Base-by-base conservation (phyloP, 805 yeast genomes). In the Metschnikowia borealis region DNA sequence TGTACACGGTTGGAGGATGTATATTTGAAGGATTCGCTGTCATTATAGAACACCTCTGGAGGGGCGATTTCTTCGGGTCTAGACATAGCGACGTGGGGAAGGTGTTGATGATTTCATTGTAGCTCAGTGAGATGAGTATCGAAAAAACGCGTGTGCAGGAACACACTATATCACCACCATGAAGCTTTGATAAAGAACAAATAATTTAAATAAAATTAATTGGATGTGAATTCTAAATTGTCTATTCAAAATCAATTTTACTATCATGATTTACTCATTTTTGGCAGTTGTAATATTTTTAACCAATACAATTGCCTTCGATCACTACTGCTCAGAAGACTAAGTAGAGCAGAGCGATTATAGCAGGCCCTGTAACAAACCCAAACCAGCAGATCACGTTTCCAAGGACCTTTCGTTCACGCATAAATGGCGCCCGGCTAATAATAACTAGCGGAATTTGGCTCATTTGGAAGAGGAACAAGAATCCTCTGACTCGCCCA, bases 21-120 rank as follows among this genome's bases (percentile, higher is more conserved):
- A 68, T 94, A 94, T 63, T 94, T 94, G 56, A 77, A 75, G 0
- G 98, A 87, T 68, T 94, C 99, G 1, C 82, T 69, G 49, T 91
- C 97, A 75, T 90, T 87, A 67, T 94, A 94, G 65, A 92, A 94
- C 53, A 91, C 79, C 71, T 91, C 98, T 38, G 98, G 97, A 29
- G 98, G 98, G 13, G 98, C 98, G 54, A 90, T 75, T 61, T 89
- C 89, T 71, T 91, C 98, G 58, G 98, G 98, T 74, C 98, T 84
- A 2, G 96, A 88, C 98, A 91, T 91, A 23, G 40, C 39, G 32
- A 23, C 20, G 26, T 6, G 21, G 15, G 17, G 35, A 17, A 20
- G 32, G 36, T 23, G 31, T 29, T 37, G 15, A 20, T 40, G 21
- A 36, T 18, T 7, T 5, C 21, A 17, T 13, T 33, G 6, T 35